These are phyloP conservation scores for Fusarium protoensiforme DNA, from an alignment of 2,329 filamentous ascomycete genomes.

Conservation along the genomic window DNA sequence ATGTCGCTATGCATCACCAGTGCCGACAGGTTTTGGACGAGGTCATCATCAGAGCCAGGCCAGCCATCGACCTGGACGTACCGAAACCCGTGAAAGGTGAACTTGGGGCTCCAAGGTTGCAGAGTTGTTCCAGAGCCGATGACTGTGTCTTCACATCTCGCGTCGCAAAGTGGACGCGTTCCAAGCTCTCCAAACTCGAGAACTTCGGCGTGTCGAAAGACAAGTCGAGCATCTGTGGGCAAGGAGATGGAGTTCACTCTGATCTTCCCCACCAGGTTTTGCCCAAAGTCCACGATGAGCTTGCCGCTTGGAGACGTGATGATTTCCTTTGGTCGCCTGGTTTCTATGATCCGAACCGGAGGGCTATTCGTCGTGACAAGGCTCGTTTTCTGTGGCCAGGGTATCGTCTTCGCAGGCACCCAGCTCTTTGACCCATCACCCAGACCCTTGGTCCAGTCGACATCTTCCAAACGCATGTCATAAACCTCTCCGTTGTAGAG, in stretches of 20 bases:
- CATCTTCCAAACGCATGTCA: neutral
- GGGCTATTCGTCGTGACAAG: neutral
- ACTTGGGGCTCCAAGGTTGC: slow-evolving; percentile 53
- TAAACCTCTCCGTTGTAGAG: neutral
- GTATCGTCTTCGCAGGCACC: neutral
- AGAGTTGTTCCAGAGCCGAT: neutral
- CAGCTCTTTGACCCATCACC: too few species aligned
- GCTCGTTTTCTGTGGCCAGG: neutral
- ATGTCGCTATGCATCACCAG: neutral
- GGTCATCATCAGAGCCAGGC: slow-evolving; percentile 19
- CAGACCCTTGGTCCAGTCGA: too few species aligned
- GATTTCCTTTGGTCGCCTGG: neutral
- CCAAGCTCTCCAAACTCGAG: slow-evolving; percentile 13
- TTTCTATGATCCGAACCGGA: neutral
- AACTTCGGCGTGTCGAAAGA: slow-evolving; percentile 13
- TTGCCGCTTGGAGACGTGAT: neutral
- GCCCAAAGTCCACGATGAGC: neutral
- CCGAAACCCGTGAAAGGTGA: slow-evolving; percentile 65
- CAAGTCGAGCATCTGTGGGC: neutral
- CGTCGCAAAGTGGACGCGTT: neutral
- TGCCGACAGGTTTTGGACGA: neutral
- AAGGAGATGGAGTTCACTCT: neutral
- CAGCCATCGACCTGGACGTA: slow-evolving; percentile 59
- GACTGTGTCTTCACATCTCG: neutral
- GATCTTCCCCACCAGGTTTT: neutral